These are phyloP conservation scores for Fraxinus excelsior DNA, from an alignment of 257 asterid genomes.

Conservation along the genomic window DNA sequence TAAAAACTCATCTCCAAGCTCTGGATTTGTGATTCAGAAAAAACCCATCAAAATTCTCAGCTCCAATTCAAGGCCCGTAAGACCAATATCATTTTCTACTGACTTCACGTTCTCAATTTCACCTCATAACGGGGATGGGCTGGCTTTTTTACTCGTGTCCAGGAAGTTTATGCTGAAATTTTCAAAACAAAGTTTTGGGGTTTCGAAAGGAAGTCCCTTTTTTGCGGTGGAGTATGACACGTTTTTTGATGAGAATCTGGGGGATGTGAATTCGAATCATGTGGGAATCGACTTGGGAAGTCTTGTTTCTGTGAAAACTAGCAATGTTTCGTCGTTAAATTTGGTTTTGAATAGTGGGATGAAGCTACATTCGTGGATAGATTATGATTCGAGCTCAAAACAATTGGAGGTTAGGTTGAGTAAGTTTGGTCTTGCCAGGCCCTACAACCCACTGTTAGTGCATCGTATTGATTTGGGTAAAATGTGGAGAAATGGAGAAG, in stretches of 20 bases:
- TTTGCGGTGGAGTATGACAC: constrained; percentile 71
- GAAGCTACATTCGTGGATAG: constrained; percentile 74
- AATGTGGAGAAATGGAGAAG: constrained; percentile 64
- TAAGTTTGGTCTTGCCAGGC: constrained; percentile 50
- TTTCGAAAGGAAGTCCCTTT: constrained; percentile 41
- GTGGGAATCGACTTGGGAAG: constrained; percentile 63
- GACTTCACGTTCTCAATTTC: too few species aligned
- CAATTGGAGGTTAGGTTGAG: constrained; percentile 66
- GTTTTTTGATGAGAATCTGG: constrained; percentile 38
- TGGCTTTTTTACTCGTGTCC: constrained; percentile 62
- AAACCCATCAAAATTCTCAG: constrained; percentile 51
- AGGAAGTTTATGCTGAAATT: constrained; percentile 37
- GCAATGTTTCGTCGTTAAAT: constrained; percentile 1
- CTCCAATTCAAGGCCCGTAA: constrained; percentile 22
- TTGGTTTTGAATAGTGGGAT: constrained; percentile 65
- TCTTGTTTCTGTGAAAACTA: constrained; percentile 37
- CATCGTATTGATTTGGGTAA: constrained; percentile 59
- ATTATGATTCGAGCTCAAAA: constrained; percentile 76
- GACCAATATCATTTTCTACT: too few species aligned
- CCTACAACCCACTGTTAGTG: constrained; percentile 61
- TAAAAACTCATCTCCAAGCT: constrained; percentile 41
- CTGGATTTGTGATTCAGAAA: constrained; percentile 60
- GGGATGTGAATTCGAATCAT: constrained; percentile 60
- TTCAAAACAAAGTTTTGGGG: constrained; percentile 46
- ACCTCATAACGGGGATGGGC: constrained; percentile 58